Base-by-base conservation (phyloP, 305 asterid genomes). In the Fraxinus paxiana region DNA sequence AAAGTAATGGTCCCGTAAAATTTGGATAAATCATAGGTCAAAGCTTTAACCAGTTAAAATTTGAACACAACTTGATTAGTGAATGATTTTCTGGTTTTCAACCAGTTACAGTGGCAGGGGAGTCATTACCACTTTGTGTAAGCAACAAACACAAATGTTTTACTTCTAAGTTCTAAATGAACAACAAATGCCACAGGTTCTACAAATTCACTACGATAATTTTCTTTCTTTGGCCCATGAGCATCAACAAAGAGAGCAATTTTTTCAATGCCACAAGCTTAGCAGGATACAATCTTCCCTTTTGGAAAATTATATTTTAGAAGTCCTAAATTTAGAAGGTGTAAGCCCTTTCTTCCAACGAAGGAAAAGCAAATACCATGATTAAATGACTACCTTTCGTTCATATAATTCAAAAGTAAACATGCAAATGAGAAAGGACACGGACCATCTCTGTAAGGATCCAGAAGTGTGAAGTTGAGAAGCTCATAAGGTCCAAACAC, bases 401-500 rank as follows among this genome's bases (percentile, higher is more conserved):
- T 69, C 38, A 69, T 12, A 31, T 80, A 28, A 37, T 34, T 54
- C 31, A 73, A 75, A 6, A 13, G 70, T 30, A 26, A 76, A 76
- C 26, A 76, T 46, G 70, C 26, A 76, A 31, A 51, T 15, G 79
- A 78, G 74, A 67, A 34, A 78, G 65, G 73, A 78, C 73, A 87
- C 92, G 4, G 82, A 94, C 98, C 93, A 33, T 85, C 80, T 75
- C 56, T 48, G 80, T 96, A 96, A 75, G 89, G 91, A 30, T 83
- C 92, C 28, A 84, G 79, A 17, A 93, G 95, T 10, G 97, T 94
- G 92, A 96, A 91, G 79, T 92, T 90, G 72, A 96, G 91, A 84
- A 94, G 92, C 81, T 96, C 99, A 56, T 90, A 90, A 84, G 99
- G 99, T 78, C 99, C 99, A 86, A 92, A 96, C 77, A 92, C 83